Base-by-base conservation (phyloP, 306 rosid genomes). In the Begonia fuchsioides region DNA sequence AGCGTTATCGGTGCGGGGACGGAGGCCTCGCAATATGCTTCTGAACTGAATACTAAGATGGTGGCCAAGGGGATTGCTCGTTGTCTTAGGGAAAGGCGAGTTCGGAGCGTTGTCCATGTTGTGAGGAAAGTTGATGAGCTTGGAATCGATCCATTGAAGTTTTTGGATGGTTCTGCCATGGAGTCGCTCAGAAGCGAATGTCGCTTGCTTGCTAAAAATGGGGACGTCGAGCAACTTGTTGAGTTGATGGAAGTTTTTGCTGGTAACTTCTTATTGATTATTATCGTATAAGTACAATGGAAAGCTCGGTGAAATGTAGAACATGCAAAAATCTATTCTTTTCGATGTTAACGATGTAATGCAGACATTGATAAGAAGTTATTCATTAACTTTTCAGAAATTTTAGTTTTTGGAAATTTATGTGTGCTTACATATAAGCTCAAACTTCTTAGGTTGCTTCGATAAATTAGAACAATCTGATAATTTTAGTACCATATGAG, bases 161-260 rank as follows among this genome's bases (percentile, higher is more conserved):
- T 73, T 60, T 66, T 75, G 61, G 73, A 71, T 48, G 76, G 61
- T n/a, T 35, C 64, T 49, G 69, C 73, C 6, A 46, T 63, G 51
- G 80, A 67, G 49, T 52, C 58, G 68, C 57, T 84, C 51, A 54
- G 68, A 8, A 51, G 65, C 12, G 82, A 84, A 39, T 81, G 93
- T 56, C 46, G 41, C 51, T 59, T 56, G 1, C 32, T 88, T 52
- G 65, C 80, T 60, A 46, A 48, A 40, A 53, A 17, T 8, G 76
- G 70, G 38, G 72, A 68, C 20, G 51, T 84, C n/a, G 68, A 72
- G 44, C 86, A 83, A 49, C 79, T 81, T 51, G 78, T 88, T 52
- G 78, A 74, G 58, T 72, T 84, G 8, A 58, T 84, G 93, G 95
- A 84, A 80, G 65, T 68, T 74, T 86, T 88, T 61, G 15, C 78